Base-by-base conservation (phyloP, 768 basidiomycete species). In the Tulasnella sp. region DNA sequence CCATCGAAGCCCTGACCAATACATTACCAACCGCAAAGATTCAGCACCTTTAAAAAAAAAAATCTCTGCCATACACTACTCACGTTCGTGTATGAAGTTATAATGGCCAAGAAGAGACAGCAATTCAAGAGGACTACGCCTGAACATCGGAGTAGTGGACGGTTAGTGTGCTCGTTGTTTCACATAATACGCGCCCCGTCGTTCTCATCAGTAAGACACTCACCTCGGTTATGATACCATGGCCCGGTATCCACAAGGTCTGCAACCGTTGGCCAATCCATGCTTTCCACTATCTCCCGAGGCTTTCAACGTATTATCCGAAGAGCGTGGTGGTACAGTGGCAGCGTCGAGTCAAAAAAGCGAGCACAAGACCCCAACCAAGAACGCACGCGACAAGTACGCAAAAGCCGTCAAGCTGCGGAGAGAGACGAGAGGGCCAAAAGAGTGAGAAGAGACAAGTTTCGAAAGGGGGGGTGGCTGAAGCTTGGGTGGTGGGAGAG, bases 31-130 rank as follows among this genome's bases (percentile, higher is more conserved):
- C n/a, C n/a, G n/a, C n/a, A n/a, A n/a, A n/a, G n/a, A n/a, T n/a
- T n/a, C n/a, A n/a, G n/a, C n/a, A n/a, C n/a, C n/a, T n/a, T n/a
- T n/a, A n/a, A n/a, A n/a, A n/a, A n/a, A n/a, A n/a, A n/a, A n/a
- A n/a, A n/a, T n/a, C n/a, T n/a, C n/a, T n/a, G n/a, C n/a, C n/a
- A n/a, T n/a, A n/a, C n/a, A n/a, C n/a, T 29, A 51, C 56, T 34
- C 42, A 59, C 56, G 29, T 62, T 58, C 23, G 61, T 60, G 41
- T 62, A 62, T 10, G 60, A 61, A 30, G 61, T 62, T 26, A 62
- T 17, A 21, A 62, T 26, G 24, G 60, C 42, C 11, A 56, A 17
- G 21, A 41, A 1, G 21, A 61, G 50, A 24, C 61, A 60, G 4
- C 15, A 2, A 43, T 55, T 60, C 29, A 60, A 44, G 15, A 52